A percentile compares a stretch with the other conserved stretches of the same genome.
Evolutionary conservation across 2,329 filamentous ascomycete species (phyloP).

Genomic region (Fusarium mundagurra): DNA sequence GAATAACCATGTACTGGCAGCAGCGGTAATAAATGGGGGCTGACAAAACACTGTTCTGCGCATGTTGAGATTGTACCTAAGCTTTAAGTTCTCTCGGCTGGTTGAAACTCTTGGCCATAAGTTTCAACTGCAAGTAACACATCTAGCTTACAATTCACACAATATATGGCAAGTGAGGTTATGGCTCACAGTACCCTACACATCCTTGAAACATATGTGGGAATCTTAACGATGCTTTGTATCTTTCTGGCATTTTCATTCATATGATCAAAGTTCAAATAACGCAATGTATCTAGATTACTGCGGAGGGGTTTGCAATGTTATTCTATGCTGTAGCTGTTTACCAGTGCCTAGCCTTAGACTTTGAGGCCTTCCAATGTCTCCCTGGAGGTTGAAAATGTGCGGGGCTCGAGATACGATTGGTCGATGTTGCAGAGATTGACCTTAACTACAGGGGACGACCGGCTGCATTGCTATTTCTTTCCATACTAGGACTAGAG

Average conservation of each 20-base stretch:
- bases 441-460: background rate
- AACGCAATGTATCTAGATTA: background rate
- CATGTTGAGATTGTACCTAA: background rate
- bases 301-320: too few relatives aligned
- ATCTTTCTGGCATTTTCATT: background rate
- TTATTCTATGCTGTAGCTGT: fast-evolving
- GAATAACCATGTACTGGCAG: too few relatives aligned
- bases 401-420: background rate
- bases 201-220: background rate
- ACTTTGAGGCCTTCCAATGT: background rate
- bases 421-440: background rate
- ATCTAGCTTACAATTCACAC: too few relatives aligned
- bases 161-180: too few relatives aligned
- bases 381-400: fast-evolving
- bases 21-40: fast-evolving
- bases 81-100: too few relatives aligned
- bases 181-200: background rate
- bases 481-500: background rate
- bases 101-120: too few relatives aligned
- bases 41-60: fast-evolving
- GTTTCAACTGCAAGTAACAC: too few relatives aligned
- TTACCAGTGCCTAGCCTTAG: background rate
- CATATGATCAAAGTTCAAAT: background rate
- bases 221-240: background rate
- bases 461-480: background rate